Evolutionary conservation across 2,329 filamentous ascomycete genomes (phyloP), one percentile per base, ranked within the genome.

Genomic region (Epicoccum sorghinum): DNA sequence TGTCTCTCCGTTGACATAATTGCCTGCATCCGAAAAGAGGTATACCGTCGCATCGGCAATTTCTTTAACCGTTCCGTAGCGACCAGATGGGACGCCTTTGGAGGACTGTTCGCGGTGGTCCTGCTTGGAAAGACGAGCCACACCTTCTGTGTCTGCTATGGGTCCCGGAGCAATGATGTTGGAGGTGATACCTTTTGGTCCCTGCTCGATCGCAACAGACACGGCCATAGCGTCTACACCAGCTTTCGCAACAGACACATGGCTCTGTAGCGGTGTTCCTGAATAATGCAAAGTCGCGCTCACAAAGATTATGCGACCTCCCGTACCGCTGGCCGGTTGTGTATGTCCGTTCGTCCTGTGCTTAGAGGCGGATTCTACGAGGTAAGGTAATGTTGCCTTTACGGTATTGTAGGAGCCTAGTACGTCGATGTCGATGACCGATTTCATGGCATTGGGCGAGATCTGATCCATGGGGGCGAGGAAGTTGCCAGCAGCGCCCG

Each of bases 401-500:
- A 96, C 82, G 3, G 92, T 96, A 79, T 98, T 96, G 79, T 90
- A 99, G 13, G 90, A 96, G 29, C 95, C 95, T 32, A 98, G 76
- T 3, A 96, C 89, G 72, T 98, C 95, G 69, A 99, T 99, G 58
- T 98, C 95, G 67, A 98, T 93, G 61, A 99, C 95, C 0, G 90
- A 83, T 75, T 93, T 96, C 86, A 99, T 96, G 3, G 91, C 95
- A 71, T 98, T 98, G 54, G 89, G 78, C 36, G 86, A 91, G 44
- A 98, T 84, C 58, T 88, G 88, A 36, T 88, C 84, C 56, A 98
- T 88, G 4, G 93, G 89, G 0, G 91, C 89, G 22, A 99, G 82
- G 75, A 98, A 99, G 76, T 99, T 99, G 55, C 95, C 95, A 14
- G 95, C 95, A 12, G 95, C 95, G 45, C 95, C 95, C 18, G 93